These are phyloP conservation scores for Pezicula rhizophila DNA, from an alignment of 2,329 filamentous ascomycete species.

Conservation along the genomic window DNA sequence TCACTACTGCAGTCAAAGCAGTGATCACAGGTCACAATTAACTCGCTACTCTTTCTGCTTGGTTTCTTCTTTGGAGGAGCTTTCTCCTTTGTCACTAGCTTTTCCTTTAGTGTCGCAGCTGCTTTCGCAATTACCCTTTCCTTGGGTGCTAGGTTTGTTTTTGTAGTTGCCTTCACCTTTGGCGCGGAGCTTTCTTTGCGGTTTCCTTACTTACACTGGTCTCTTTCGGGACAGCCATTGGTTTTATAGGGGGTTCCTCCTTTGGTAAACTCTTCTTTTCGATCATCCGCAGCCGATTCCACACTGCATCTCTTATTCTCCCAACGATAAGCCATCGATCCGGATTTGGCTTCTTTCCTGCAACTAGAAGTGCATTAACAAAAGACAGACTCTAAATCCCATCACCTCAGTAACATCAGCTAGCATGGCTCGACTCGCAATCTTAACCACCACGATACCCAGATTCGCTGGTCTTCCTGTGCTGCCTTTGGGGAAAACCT, in stretches of 20 bases:
- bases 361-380: constrained; percentile 9
- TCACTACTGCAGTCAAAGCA: not conserved
- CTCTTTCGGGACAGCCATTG: not conserved
- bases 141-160: not conserved
- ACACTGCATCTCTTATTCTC: constrained; percentile 11
- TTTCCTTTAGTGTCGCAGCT: not conserved
- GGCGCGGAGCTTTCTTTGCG: not conserved
- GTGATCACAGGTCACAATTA: not conserved
- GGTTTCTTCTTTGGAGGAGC: not conserved
- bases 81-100: not conserved
- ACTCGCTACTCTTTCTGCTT: not conserved
- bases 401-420: constrained; percentile 6
- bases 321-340: constrained; percentile 14
- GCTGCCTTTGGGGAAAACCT: constrained; percentile 10
- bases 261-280: constrained; percentile 1
- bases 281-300: constrained; percentile 13
- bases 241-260: not conserved
- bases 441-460: constrained; percentile 12
- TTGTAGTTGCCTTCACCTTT: not conserved
- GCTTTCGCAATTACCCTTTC: not conserved
- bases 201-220: not conserved
- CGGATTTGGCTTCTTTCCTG: constrained; percentile 6
- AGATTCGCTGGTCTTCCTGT: constrained; percentile 12
- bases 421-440: constrained; percentile 1
- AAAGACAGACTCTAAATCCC: constrained; percentile 9